These are phyloP conservation scores for Baorangia bicolor DNA, from an alignment of 768 basidiomycete species.

Conservation along the genomic window DNA sequence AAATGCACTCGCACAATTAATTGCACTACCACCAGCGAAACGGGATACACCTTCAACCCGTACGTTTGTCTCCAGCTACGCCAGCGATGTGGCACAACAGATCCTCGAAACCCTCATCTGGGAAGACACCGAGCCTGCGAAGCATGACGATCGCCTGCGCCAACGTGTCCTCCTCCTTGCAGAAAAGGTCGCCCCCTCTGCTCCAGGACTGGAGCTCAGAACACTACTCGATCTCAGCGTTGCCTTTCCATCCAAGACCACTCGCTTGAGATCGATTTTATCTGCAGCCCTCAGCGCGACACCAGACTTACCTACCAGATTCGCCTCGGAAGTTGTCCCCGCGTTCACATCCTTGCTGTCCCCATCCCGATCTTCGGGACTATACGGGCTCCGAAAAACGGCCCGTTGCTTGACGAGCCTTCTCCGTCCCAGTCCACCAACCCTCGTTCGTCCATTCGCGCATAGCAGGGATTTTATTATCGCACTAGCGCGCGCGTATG, in stretches of 20 bases:
- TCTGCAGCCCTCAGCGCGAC: constrained; percentile 37
- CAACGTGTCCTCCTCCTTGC: constrained; percentile 54
- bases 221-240: constrained; percentile 65
- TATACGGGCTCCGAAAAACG: constrained; percentile 66
- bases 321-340: constrained; percentile 51
- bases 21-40: constrained; percentile 49
- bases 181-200: constrained; percentile 45
- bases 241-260: constrained; percentile 47
- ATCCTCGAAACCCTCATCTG: constrained; percentile 59
- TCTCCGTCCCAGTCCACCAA: constrained; percentile 49
- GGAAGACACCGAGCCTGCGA: constrained; percentile 33
- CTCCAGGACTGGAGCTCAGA: constrained; percentile 47
- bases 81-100: constrained; percentile 53
- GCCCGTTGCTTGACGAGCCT: constrained; percentile 56
- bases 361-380: constrained; percentile 42
- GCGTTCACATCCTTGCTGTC: constrained; percentile 53
- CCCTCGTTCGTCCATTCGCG: constrained; percentile 51
- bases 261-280: constrained; percentile 47
- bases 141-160: constrained; percentile 46
- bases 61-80: constrained; percentile 57
- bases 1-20: constrained; percentile 43
- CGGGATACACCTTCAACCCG: constrained; percentile 44
- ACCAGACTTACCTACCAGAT: constrained; percentile 31
- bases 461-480: constrained; percentile 51
- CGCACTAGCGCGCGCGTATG: constrained; percentile 60